phyloP scores from a whole-genome alignment of 2,329 filamentous ascomycete species.

The Emydomyces testavorans region DNA sequence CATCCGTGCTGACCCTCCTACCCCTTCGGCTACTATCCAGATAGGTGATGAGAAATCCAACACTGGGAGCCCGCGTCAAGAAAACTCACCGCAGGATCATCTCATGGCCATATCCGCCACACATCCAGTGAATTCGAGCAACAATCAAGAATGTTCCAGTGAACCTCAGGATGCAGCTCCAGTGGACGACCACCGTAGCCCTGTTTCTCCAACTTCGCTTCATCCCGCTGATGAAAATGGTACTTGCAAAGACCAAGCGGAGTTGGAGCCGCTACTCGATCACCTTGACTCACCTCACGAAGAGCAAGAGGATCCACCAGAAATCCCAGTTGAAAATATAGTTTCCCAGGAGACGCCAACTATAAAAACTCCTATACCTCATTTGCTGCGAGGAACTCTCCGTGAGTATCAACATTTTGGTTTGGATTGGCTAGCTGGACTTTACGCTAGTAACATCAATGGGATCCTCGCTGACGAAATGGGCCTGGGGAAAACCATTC shows the following conservation, averaged over 20 bases:
- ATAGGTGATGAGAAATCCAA: not conserved
- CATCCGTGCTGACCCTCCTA: slow-evolving; percentile 1
- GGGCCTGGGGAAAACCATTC: slow-evolving; percentile 96
- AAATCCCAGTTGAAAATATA: not conserved
- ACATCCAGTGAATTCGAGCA: not conserved
- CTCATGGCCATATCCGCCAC: not conserved
- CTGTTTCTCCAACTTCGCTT: slow-evolving; percentile 1
- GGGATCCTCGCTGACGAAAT: slow-evolving; percentile 97
- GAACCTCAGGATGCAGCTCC: not conserved
- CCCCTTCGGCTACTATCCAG: slow-evolving; percentile 2
- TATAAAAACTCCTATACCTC: slow-evolving; percentile 61
- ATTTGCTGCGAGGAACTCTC: slow-evolving; percentile 73
- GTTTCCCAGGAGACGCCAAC: not conserved
- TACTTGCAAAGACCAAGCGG: not conserved
- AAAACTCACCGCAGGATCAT: not conserved
- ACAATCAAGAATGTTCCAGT: not conserved
- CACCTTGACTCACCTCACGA: not conserved
- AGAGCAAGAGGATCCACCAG: not conserved
- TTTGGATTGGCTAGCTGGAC: slow-evolving; percentile 88
- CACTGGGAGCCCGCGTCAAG: not conserved
- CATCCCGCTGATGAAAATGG: not conserved
- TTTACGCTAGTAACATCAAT: slow-evolving; percentile 87
- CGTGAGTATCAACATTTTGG: slow-evolving; percentile 95
- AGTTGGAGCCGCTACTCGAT: not conserved
- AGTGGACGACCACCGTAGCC: not conserved